These are phyloP conservation scores for Diaporthe citri DNA, from an alignment of 2,329 filamentous ascomycete genomes.

Conservation along the genomic window DNA sequence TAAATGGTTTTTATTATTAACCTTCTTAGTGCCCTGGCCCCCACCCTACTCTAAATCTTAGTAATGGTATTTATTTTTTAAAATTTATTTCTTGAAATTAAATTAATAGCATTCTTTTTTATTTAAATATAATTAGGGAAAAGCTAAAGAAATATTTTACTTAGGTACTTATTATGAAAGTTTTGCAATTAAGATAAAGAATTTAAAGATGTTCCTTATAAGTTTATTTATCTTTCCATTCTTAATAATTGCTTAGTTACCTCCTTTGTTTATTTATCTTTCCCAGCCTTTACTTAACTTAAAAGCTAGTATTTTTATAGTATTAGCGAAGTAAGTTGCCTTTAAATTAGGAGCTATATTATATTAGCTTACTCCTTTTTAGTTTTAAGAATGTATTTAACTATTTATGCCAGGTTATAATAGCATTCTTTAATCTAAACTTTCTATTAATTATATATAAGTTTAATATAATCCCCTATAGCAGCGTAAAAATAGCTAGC, in stretches of 20 bases:
- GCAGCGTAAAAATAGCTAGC: background rate
- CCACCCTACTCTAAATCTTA: background rate
- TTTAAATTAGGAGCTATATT: background rate
- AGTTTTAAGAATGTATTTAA: slow-evolving; percentile 1
- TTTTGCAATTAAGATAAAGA: background rate
- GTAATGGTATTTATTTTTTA: background rate
- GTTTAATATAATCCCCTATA: background rate
- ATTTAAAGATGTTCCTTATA: background rate
- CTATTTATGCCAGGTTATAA: background rate
- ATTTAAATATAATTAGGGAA: background rate
- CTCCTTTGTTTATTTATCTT: background rate
- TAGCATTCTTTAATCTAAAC: background rate
- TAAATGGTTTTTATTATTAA: background rate
- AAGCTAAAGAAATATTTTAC: background rate
- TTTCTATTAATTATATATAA: slow-evolving; percentile 2
- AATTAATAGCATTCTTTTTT: background rate
- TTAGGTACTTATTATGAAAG: too few relatives aligned
- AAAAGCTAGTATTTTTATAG: background rate
- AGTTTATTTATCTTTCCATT: background rate
- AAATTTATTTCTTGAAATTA: slow-evolving; percentile 9
- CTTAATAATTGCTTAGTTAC: background rate
- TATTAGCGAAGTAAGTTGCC: background rate
- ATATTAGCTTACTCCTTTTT: background rate
- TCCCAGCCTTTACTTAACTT: background rate
- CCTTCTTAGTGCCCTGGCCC: background rate